Percentiles rank a stretch among this genome's conserved stretches.
Evolutionary conservation across 2,329 filamentous ascomycete species (phyloP).

Genomic region (Diaporthe humulicola): DNA sequence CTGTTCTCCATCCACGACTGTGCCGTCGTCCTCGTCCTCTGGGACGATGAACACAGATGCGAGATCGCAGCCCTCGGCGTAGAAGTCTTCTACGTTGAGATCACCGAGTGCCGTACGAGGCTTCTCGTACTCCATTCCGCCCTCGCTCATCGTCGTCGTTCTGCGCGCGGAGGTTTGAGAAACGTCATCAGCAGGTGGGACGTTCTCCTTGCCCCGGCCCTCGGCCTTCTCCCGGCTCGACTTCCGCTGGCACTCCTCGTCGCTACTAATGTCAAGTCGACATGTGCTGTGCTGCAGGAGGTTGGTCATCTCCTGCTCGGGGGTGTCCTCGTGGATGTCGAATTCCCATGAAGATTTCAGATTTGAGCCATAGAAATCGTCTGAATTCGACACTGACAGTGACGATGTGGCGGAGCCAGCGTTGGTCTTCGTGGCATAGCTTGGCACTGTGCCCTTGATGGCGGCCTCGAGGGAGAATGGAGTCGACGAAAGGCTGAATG

Average conservation of each 20-base stretch:
- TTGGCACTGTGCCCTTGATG: slow-evolving; percentile 80
- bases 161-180: slow-evolving; percentile 64
- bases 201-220: slow-evolving; percentile 89
- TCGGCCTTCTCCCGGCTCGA: slow-evolving; percentile 66
- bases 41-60: slow-evolving; percentile 72
- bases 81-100: slow-evolving; percentile 77
- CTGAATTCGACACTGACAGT: slow-evolving; percentile 12
- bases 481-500: slow-evolving; percentile 65
- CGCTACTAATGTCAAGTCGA: slow-evolving; percentile 88
- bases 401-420: slow-evolving; percentile 44
- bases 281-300: slow-evolving; percentile 92
- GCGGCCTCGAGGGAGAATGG: slow-evolving; percentile 91
- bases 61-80: slow-evolving; percentile 74
- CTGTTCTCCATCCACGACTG: slow-evolving; percentile 41
- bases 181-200: slow-evolving; percentile 79
- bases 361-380: slow-evolving; percentile 53
- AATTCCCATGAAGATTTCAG: slow-evolving; percentile 85
- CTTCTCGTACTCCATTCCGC: slow-evolving; percentile 71
- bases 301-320: slow-evolving; percentile 92
- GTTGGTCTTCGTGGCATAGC: slow-evolving; percentile 63
- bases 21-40: slow-evolving; percentile 67
- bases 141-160: slow-evolving; percentile 49
- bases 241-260: slow-evolving; percentile 79
- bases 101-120: slow-evolving; percentile 75
- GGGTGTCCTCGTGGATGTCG: slow-evolving; percentile 92